Evolutionary conservation across 2,329 filamentous ascomycete genomes (phyloP), one percentile per base, ranked within the genome.

Genomic region (Penicillium sp.): DNA sequence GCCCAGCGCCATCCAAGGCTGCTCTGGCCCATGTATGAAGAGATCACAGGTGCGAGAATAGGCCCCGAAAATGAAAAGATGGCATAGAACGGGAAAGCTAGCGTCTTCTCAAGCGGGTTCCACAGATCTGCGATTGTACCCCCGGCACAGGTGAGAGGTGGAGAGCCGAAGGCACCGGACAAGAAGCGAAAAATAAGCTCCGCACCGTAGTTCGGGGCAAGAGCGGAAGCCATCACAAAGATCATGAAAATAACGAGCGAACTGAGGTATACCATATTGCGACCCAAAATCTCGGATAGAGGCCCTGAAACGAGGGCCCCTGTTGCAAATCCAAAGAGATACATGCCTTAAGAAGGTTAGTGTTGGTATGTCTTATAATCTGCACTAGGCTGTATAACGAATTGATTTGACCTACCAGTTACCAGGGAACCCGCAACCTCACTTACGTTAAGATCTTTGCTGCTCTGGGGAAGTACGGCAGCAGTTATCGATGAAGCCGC

Each of bases 401-500:
- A 33, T 14, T 13, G n/a, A 19, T 16, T 19, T 36, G 33, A 36
- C 33, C 5, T 64, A 64, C 73, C 75, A 44, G 75, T 84, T 0
- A 79, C 78, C 21, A 83, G 62, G 9, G 76, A 79, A 61, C 78
- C 82, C 0, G 77, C 77, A 3, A 83, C 77, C 34, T 81, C 71
- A 23, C 75, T 77, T 0, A 83, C 81, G 0, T 75, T 72, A 40
- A 83, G 79, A 0, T 77, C 75, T 18, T 58, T 59, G 0, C 75
- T 72, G 0, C 79, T 81, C 55, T 80, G 75, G 0, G 71, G 71
- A 0, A 82, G 57, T 1, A 80, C 78, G 0, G 75, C 75, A 1
- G 80, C 79, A 51, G 84, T 81, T 36, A 85, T 83, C 0, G 81
- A 78, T 3, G 79, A 81, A 0, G 82, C 81, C 1, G 78, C 71